Evolutionary conservation across 345 rosid species (phyloP), one percentile per base, ranked within the genome.

Genomic region (Eucalyptus cloeziana): DNA sequence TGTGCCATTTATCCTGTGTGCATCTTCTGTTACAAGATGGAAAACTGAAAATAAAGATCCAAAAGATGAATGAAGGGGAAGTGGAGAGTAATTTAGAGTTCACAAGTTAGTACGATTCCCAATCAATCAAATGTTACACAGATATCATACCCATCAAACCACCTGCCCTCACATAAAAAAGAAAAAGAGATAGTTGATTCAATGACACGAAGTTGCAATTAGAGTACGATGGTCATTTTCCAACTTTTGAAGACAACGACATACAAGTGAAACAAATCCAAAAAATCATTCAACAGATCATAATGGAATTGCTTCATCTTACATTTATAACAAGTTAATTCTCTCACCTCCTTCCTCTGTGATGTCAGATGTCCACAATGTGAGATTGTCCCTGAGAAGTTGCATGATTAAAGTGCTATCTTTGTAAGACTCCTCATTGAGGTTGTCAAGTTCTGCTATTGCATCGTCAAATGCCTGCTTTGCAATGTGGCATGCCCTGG

Each of bases 331-430:
- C 56, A 50, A 47, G 15, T 25, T 10, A 40, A 33, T 19, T 86
- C 85, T 43, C 30, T 86, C 90, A 92, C 92, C 93, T 89, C 90
- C 93, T 88, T 89, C 93, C 89, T 92, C 93, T 37, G 92, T 83
- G 71, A 92, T 88, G 87, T 91, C 93, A 85, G 92, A 89, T 69
- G 93, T 90, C 93, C 93, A 92, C 49, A 92, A 87, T 52, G 93
- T 90, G 37, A 92, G 93, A 88, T 92, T 92, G 91, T 92, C 93
- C 91, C 93, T 91, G 31, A 92, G 93, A 88, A 92, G 93, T 88
- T 92, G 93, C 93, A 92, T 91, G 88, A 92, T 92, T 44, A 92
- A 91, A 71, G 93, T 91, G 90, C 93, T 92, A 81, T 92, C 93
- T 87, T 92, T 92, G 92, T 92, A 92, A 16, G 93, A 92, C 49